Conservation (phyloP, 176 grass and related monocot genomes). For the Zoysia japonica region DNA sequence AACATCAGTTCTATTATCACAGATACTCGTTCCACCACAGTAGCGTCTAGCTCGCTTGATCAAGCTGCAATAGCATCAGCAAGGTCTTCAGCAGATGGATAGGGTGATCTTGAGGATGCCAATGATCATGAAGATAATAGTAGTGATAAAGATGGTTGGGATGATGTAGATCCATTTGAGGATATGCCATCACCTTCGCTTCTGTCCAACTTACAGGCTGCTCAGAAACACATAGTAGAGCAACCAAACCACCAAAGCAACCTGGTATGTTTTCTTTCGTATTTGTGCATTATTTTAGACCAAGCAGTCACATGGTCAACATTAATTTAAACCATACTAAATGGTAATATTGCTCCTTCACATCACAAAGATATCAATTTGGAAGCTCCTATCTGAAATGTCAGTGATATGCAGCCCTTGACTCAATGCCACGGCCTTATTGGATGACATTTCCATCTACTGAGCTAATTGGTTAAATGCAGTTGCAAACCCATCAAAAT, state of each 20-base stretch:
- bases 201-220: constrained; percentile 82
- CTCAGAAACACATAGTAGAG: constrained; percentile 84
- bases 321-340: background rate
- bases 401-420: background rate
- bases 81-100: constrained; percentile 74
- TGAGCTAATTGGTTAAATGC: constrained; percentile 11
- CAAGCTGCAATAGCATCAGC: constrained; percentile 72
- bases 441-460: background rate
- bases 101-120: constrained; percentile 76
- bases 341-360: background rate
- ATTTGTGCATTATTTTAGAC: constrained; percentile 11
- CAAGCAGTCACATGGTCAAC: background rate
- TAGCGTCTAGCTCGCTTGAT: constrained; percentile 55
- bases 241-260: constrained; percentile 86
- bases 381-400: background rate
- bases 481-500: constrained; percentile 56
- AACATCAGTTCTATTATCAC: constrained; percentile 29
- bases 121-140: constrained; percentile 55
- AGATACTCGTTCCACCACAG: constrained; percentile 33
- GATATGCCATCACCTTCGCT: constrained; percentile 57
- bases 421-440: background rate
- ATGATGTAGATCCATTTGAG: constrained; percentile 86
- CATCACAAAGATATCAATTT: background rate
- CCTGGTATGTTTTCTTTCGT: constrained; percentile 41
- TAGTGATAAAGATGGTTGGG: constrained; percentile 91